These are phyloP conservation scores for Chaetomium cochliodes DNA, from an alignment of 495 filamentous ascomycete species.

Conservation along the genomic window DNA sequence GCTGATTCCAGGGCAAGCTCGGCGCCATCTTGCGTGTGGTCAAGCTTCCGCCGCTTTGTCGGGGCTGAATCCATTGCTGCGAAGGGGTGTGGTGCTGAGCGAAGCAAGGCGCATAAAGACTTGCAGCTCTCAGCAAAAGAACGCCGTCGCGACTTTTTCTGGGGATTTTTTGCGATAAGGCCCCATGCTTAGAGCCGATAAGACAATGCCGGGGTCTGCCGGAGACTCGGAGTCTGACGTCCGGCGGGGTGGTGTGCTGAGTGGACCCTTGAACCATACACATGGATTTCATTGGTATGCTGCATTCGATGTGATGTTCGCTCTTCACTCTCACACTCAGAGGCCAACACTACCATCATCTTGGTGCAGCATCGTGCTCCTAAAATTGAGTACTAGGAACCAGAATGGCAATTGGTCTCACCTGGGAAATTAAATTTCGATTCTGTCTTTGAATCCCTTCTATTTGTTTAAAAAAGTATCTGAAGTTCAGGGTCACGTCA, in stretches of 20 bases:
- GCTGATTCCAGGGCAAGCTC: constrained; percentile 34
- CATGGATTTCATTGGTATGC: too few relatives aligned
- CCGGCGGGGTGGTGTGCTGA: too few relatives aligned
- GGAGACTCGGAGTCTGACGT: background rate
- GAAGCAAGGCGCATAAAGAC: constrained; percentile 1
- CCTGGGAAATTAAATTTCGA: too few relatives aligned
- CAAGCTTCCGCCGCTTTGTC: constrained; percentile 53
- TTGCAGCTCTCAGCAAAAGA: background rate
- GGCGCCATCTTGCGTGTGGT: constrained; percentile 32
- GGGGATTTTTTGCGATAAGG: constrained; percentile 19
- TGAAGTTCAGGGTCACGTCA: background rate
- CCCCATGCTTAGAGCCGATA: constrained; percentile 18
- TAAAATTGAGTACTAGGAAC: too few relatives aligned
- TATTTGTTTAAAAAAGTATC: too few relatives aligned
- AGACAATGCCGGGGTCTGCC: constrained; percentile 7
- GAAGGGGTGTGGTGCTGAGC: background rate
- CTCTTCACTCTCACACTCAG: too few relatives aligned
- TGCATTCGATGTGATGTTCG: too few relatives aligned
- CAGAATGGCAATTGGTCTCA: too few relatives aligned
- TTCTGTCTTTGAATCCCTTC: background rate
- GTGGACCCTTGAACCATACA: too few relatives aligned
- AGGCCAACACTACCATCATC: too few relatives aligned
- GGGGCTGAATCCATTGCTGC: constrained; percentile 42
- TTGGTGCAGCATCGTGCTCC: too few relatives aligned
- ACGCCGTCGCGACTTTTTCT: constrained; percentile 22